These are phyloP conservation scores for Agaricus blazei DNA, from an alignment of 768 basidiomycete genomes.

Conservation along the genomic window DNA sequence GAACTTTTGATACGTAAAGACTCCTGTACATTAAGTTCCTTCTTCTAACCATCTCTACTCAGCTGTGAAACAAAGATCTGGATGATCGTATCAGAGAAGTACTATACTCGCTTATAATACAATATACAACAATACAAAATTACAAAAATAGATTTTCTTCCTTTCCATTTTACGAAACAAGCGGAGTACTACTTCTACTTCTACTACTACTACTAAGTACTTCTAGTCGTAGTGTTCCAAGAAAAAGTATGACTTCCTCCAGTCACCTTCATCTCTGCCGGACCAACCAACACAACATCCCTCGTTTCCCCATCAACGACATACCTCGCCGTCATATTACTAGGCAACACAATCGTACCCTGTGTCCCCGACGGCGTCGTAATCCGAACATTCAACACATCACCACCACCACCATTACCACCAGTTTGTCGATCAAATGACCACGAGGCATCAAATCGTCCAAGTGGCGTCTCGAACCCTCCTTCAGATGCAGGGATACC, in stretches of 20 bases:
- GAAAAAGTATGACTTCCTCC: slow-evolving; percentile 6
- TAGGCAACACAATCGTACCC: neutral
- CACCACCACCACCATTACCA: neutral
- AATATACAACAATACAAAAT: too few species aligned
- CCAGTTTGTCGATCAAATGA: slow-evolving; percentile 9
- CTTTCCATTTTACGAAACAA: too few species aligned
- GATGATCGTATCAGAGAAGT: too few species aligned
- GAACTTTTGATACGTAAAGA: too few species aligned
- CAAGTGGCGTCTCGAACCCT: slow-evolving; percentile 48
- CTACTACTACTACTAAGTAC: too few species aligned
- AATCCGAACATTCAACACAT: slow-evolving; percentile 1
- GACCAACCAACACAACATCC: neutral
- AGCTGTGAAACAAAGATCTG: too few species aligned
- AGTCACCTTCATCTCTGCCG: neutral
- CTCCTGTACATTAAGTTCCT: too few species aligned
- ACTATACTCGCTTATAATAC: too few species aligned
- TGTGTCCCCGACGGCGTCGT: neutral
- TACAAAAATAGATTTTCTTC: too few species aligned
- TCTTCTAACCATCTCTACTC: too few species aligned
- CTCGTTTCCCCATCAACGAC: neutral
- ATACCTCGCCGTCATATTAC: slow-evolving; percentile 2
- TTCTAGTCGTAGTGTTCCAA: neutral
- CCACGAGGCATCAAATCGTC: slow-evolving; percentile 49
- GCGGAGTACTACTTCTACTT: too few species aligned
- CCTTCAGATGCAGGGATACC: slow-evolving; percentile 39